Percentiles rank a stretch among this genome's conserved stretches.
These are phyloP conservation scores for Begonia loranthoides DNA, from an alignment of 306 rosid species.

Conservation along the genomic window DNA sequence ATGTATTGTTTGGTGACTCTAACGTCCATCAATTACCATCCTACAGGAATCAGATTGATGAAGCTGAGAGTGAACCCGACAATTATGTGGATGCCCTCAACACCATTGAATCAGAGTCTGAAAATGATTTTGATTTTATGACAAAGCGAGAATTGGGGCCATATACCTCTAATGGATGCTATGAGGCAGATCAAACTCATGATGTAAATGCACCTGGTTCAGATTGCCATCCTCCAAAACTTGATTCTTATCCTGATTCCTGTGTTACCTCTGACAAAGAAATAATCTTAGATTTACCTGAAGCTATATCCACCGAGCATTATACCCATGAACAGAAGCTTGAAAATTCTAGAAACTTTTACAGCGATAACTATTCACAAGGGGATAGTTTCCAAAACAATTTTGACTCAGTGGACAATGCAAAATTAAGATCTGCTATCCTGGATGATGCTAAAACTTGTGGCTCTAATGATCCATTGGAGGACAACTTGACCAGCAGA, in stretches of 20 bases:
- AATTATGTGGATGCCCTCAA: slow-evolving; percentile 85
- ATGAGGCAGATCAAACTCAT: slow-evolving; percentile 17
- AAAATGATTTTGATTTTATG: slow-evolving; percentile 60
- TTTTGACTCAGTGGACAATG: slow-evolving; percentile 9
- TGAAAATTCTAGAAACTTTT: slow-evolving; percentile 12
- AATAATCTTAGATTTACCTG: slow-evolving; percentile 10
- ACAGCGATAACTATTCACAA: slow-evolving; percentile 21
- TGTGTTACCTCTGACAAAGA: slow-evolving; percentile 24
- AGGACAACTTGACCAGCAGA: slow-evolving; percentile 18
- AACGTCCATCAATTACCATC: slow-evolving; percentile 22
- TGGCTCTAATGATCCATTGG: slow-evolving; percentile 19
- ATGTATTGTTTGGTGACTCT: background rate
- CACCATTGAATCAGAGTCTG: slow-evolving; percentile 79
- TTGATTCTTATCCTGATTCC: slow-evolving; percentile 24
- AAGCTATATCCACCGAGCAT: slow-evolving; percentile 11
- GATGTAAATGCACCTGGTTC: slow-evolving; percentile 20
- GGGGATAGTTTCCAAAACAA: slow-evolving; percentile 7
- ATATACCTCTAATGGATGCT: slow-evolving; percentile 6
- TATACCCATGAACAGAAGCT: slow-evolving; percentile 19
- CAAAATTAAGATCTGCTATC: slow-evolving; percentile 23
- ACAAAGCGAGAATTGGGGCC: slow-evolving; percentile 52
- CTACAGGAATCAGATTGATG: slow-evolving; percentile 34
- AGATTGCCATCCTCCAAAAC: slow-evolving; percentile 23
- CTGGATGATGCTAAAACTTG: slow-evolving; percentile 14
- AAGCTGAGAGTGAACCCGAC: slow-evolving; percentile 74